Evolutionary conservation across 176 grass and related monocot genomes (phyloP), one percentile per base, ranked within the genome.

Genomic region (Zoysia japonica): DNA sequence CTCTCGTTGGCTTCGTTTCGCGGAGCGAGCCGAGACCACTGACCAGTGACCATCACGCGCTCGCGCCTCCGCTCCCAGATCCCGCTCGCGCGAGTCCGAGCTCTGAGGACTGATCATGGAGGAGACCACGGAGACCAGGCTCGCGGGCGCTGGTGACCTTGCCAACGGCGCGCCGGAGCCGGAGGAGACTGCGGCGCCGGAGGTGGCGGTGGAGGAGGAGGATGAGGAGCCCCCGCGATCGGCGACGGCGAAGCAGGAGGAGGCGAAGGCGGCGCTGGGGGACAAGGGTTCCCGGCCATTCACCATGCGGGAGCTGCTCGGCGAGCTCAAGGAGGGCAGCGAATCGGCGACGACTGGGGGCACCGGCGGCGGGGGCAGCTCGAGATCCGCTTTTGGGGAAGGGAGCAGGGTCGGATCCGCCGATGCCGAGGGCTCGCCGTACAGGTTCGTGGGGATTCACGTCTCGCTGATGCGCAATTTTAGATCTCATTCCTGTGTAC

Each of bases 301-400:
- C 85, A 89, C 86, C 69, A 84, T 89, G 92, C 83, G 96, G 64
- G 84, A 85, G 84, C 90, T 99, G 50, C 84, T 99, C 43, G 83
- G 89, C 20, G 92, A 98, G 71, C 79, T 99, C 43, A 96, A 95
- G 80, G 92, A 96, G 67, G 92, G 91, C 56, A 82, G 80, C 62
- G 77, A 89, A 36, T 19, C 3, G 78, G 72, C 67, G 47, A 61
- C 52, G 8, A 35, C 39, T 11, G 59, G 61, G 64, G 70, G 63
- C 48, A 62, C 65, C 35, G 74, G 47, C 11, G 67, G 51, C 61
- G 78, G 28, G 28, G 28, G 78, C 56, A 72, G 76, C 44, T 78
- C 13, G 67, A 77, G 78, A 83, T 81, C 89, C 61, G 88, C 80
- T 61, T 89, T 83, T 15, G 78, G 3, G 62, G 83, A 89, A 16